Evolutionary conservation across 805 yeast genomes (phyloP), one percentile per base, ranked within the genome.

Genomic region (Helenozyma baotianmanensis): DNA sequence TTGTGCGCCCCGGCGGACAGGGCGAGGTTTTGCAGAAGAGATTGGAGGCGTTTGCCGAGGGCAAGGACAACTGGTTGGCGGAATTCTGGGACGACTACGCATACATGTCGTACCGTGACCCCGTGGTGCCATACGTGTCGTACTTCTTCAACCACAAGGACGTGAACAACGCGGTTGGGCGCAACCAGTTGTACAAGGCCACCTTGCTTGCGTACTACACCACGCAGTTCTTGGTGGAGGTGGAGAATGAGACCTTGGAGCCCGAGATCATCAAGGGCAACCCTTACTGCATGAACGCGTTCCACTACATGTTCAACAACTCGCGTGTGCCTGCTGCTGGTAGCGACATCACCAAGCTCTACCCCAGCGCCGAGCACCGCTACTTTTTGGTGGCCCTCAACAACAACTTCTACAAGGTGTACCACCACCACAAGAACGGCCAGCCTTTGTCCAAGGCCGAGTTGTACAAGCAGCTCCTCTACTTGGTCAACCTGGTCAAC

Each of bases 281-380:
- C 44, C 95, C 97, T n/a, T 82, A 78, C 54, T 90, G 97, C 62
- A 90, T 90, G 97, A 88, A 86, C 58, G 80, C 94, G 21, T 89
- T 86, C 74, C 76, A 76, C 52, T 76, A 78, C 66, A 82, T 90
- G 95, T 90, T 90, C 71, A 86, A 88, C 68, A 85, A 82, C 54
- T 75, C 84, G 36, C 75, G 97, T 50, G 72, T 85, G 32, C 96
- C 97, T n/a, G 68, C 64, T 26, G 62, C 62, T 15, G 64, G 64
- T n/a, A 57, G 71, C 36, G 97, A 90, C 57, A 67, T 72, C 38
- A 81, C 82, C 47, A 68, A 71, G 18, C 54, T 62, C 38, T 80
- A 76, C 58, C 61, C 68, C 11, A 54, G 59, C 23, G 66, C 62
- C 23, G 56, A 62, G 28, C 77, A 85, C 60, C 74, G 80, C 53